Conservation (phyloP, 345 rosid genomes). For the Eutrema yunnanense region DNA sequence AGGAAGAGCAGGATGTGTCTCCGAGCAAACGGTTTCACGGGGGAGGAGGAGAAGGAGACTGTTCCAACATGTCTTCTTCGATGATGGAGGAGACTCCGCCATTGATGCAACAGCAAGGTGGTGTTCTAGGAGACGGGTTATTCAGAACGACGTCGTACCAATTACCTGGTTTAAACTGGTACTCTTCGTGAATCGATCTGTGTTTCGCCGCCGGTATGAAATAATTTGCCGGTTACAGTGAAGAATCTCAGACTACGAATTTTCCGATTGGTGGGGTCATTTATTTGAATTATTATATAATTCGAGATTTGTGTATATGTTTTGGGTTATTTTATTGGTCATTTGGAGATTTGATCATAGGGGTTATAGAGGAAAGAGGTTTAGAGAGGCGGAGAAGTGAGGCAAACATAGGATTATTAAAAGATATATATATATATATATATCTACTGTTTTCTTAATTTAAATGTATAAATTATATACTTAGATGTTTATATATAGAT, state of each 20-base stretch:
- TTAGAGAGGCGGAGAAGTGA: constrained; percentile 9
- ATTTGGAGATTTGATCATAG: not conserved
- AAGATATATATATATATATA: not conserved
- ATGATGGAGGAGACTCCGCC: constrained; percentile 20
- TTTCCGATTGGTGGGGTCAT: constrained; percentile 6
- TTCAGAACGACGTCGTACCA: constrained; percentile 55
- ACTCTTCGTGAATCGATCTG: constrained; percentile 33
- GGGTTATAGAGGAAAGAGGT: constrained; percentile 21
- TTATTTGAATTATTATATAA: constrained; percentile 12
- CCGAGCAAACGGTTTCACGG: constrained; percentile 51
- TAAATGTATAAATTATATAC: not conserved
- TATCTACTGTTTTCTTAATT: not conserved
- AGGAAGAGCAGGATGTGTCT: constrained; percentile 29
- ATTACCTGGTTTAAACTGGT: constrained; percentile 72
- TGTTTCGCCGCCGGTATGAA: not conserved
- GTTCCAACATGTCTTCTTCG: constrained; percentile 25
- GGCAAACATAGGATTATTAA: constrained; percentile 21
- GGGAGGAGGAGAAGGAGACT: constrained; percentile 21
- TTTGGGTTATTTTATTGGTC: constrained; percentile 15
- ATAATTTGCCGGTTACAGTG: not conserved
- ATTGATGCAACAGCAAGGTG: constrained; percentile 36
- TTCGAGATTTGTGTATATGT: constrained; percentile 31
- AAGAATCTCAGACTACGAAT: not conserved
- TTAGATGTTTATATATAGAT: constrained; percentile 7
- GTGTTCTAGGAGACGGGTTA: constrained; percentile 49